Evolutionary conservation across 208 protist species (phyloP).

Genomic region (Acanthamoeba sp.): DNA sequence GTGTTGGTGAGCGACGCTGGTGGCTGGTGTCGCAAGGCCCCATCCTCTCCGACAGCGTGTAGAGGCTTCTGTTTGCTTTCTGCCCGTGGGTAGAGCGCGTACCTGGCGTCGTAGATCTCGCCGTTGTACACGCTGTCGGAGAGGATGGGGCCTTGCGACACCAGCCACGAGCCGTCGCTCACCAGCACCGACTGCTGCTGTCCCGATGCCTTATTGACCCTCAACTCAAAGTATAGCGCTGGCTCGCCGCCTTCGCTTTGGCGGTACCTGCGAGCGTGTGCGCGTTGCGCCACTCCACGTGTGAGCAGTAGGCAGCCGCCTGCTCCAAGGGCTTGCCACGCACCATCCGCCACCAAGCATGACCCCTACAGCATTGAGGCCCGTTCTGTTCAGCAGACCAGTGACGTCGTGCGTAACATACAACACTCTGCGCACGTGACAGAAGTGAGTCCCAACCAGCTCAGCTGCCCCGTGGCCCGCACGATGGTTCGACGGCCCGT

Average conservation of each 20-base stretch:
- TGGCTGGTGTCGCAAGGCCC: constrained; percentile 43
- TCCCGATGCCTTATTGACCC: background rate
- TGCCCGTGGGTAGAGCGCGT: too few relatives aligned
- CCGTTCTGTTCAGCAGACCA: background rate
- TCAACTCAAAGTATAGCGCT: constrained; percentile 32
- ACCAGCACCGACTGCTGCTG: background rate
- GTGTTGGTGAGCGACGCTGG: background rate
- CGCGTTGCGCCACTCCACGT: too few relatives aligned
- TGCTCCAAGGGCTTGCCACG: too few relatives aligned
- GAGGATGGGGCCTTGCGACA: background rate
- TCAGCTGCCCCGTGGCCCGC: too few relatives aligned
- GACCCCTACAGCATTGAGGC: constrained; percentile 28
- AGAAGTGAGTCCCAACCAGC: too few relatives aligned
- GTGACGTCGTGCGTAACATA: constrained; percentile 49
- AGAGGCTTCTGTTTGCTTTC: too few relatives aligned
- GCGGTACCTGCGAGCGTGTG: too few relatives aligned
- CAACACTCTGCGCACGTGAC: constrained; percentile 62
- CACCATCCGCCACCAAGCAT: constrained; percentile 61
- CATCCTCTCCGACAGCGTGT: constrained; percentile 26
- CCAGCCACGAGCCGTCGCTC: background rate
- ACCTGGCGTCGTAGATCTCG: constrained; percentile 68
- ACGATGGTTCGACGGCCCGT: too few relatives aligned
- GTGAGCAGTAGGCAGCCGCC: too few relatives aligned
- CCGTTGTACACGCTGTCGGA: constrained; percentile 71
- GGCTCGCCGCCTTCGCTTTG: constrained; percentile 23